Evolutionary conservation across 768 basidiomycete species (phyloP).

Genomic region (Lyophyllum shimeji): DNA sequence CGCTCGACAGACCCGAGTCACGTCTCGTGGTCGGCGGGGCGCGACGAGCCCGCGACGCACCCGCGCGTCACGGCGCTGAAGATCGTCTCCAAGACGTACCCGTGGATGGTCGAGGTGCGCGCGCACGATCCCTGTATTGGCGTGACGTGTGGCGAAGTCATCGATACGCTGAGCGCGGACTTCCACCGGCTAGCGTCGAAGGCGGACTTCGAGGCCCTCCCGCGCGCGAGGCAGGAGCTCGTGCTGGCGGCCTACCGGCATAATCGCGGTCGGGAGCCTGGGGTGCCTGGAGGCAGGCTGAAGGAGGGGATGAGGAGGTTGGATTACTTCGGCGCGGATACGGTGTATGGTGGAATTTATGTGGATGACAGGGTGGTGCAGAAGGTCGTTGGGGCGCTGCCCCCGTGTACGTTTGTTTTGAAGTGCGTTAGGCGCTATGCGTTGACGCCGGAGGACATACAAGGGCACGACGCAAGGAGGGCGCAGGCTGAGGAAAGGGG

Average conservation of each 20-base stretch:
- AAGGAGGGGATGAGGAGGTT: slow-evolving; percentile 62
- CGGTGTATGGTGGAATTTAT: slow-evolving; percentile 64
- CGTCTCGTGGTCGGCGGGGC: slow-evolving; percentile 67
- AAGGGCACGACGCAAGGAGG: slow-evolving; percentile 43
- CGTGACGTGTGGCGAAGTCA: slow-evolving; percentile 66
- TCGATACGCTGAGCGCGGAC: slow-evolving; percentile 52
- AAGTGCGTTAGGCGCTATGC: slow-evolving; percentile 48
- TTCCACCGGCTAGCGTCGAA: slow-evolving; percentile 51
- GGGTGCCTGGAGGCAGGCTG: slow-evolving; percentile 70
- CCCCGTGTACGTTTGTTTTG: slow-evolving; percentile 63
- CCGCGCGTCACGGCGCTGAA: slow-evolving; percentile 55
- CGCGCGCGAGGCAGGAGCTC: slow-evolving; percentile 32
- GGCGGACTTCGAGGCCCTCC: slow-evolving; percentile 49
- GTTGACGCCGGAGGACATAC: slow-evolving; percentile 48
- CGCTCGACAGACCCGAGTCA: slow-evolving; percentile 59
- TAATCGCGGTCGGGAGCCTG: slow-evolving; percentile 63
- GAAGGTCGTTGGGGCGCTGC: slow-evolving; percentile 42
- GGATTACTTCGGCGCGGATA: slow-evolving; percentile 62
- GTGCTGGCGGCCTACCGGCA: slow-evolving; percentile 55
- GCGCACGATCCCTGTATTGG: slow-evolving; percentile 47
- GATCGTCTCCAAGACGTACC: slow-evolving; percentile 52
- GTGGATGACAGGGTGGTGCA: slow-evolving; percentile 42
- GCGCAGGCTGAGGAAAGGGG: slow-evolving; percentile 4
- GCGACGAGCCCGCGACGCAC: slow-evolving; percentile 63
- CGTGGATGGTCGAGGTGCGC: slow-evolving; percentile 52